phyloP scores from a whole-genome alignment of 1,139 yeast species.

The Yamadazyma triangularis region DNA sequence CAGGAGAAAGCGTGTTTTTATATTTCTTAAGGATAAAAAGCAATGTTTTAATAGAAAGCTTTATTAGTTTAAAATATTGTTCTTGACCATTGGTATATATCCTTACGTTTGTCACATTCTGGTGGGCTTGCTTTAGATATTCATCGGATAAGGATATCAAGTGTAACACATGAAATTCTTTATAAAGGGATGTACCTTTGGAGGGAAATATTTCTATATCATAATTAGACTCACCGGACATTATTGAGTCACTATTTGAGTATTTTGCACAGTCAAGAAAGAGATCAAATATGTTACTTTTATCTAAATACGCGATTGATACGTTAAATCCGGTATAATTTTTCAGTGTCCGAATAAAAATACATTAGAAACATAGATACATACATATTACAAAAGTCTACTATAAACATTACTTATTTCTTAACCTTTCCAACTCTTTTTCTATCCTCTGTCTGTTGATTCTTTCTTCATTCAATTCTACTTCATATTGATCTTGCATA shows the following conservation, averaged over 20 bases:
- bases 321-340: too few relatives aligned
- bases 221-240: too few relatives aligned
- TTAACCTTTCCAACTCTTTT: conserved; percentile 23
- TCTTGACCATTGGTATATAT: too few relatives aligned
- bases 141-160: conserved; percentile 18
- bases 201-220: too few relatives aligned
- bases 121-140: conserved; percentile 24
- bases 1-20: conserved; percentile 13
- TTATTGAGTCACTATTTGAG: too few relatives aligned
- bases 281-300: too few relatives aligned
- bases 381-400: not conserved
- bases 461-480: conserved; percentile 55
- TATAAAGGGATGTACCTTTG: too few relatives aligned
- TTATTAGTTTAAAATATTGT: conserved; percentile 36
- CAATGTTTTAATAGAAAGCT: conserved; percentile 34
- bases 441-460: conserved; percentile 48
- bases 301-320: too few relatives aligned
- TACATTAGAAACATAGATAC: conserved; percentile 1
- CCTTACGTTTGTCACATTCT: conserved; percentile 14
- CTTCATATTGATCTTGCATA: conserved; percentile 57
- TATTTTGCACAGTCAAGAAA: too few relatives aligned
- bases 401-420: not conserved
- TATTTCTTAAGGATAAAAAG: conserved; percentile 26
- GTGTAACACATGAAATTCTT: too few relatives aligned
- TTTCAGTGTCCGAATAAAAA: conserved; percentile 1